Evolutionary conservation across 2,329 filamentous ascomycete genomes (phyloP), one percentile per base, ranked within the genome.

Genomic region (Stagonosporopsis cucurbitacearum): DNA sequence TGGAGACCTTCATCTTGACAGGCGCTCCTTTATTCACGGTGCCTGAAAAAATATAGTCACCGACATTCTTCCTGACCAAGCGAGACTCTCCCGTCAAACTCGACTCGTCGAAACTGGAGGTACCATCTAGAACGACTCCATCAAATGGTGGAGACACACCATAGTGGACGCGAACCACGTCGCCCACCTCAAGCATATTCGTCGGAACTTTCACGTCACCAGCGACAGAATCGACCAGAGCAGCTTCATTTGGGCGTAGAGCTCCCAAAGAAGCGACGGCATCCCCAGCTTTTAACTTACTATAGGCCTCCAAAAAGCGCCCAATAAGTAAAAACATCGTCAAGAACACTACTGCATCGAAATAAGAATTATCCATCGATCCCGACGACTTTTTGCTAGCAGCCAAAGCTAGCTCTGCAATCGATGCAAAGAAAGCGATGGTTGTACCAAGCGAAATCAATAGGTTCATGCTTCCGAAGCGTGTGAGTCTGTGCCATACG

Each of bases 401-500:
- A 4, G 81, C 83, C 4, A 87, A 84, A 6, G 86, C 84, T 47
- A 97, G 82, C 61, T 96, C 87, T 15, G 86, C 88, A 22, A 96
- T 78, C 0, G 92, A 96, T 0, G 91, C 88, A 59, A 96, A 80
- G 72, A 96, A 96, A 1, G 93, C 93, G 57, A 97, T 91, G 2
- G 86, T 89, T 0, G 93, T 96, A 6, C 92, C 93, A 2, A 96
- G 82, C 7, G 90, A 95, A 76, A 97, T 93, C 57, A 97, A 83
- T 79, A 96, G 89, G 71, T 96, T 96, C 93, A 97, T 97, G 78
- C 92, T 96, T 8, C 93, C 93, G 68, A 97, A 97, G n/a, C 90
- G 87, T 73, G 92, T 92, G 69, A 97, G 93, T 13, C 93, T 83
- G 64, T 88, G 84, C 15, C 90, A 66, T 4, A 96, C 72, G 0